These are phyloP conservation scores for Trichoderma gamsii DNA, from an alignment of 495 filamentous ascomycete genomes.

Conservation along the genomic window DNA sequence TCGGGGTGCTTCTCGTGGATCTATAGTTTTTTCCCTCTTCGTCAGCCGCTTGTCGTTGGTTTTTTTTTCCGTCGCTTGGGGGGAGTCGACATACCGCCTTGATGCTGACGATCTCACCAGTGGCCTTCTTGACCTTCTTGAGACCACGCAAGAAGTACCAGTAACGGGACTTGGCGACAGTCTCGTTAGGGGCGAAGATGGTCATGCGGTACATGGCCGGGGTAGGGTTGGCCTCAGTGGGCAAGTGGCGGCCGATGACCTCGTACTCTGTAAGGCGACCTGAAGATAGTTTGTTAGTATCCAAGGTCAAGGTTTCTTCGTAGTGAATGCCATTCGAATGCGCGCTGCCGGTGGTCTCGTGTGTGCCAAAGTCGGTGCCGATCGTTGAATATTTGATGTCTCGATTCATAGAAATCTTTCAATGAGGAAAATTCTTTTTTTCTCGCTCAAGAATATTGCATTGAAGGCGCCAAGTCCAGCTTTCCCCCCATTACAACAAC, in stretches of 20 bases:
- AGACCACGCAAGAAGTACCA: constrained; percentile 99
- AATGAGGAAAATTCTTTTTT: not conserved
- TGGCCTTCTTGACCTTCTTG: constrained; percentile 99
- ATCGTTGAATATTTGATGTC: not conserved
- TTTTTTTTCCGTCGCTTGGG: constrained; percentile 16
- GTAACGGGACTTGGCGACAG: constrained; percentile 98
- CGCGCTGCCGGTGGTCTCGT: not conserved
- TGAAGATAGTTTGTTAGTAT: constrained; percentile 30
- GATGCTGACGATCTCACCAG: constrained; percentile 95
- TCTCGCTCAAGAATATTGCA: not conserved
- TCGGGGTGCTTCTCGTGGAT: constrained; percentile 97
- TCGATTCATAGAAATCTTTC: not conserved
- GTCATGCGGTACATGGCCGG: constrained; percentile 99
- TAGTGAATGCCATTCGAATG: constrained; percentile 15
- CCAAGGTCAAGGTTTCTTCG: constrained; percentile 12
- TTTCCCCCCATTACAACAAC: no score
- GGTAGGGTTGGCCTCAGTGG: constrained; percentile 86
- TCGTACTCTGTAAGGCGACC: constrained; percentile 99
- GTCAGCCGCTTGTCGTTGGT: constrained; percentile 14
- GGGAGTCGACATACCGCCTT: constrained; percentile 70
- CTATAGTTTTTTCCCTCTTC: constrained; percentile 37
- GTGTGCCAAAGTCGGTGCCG: not conserved
- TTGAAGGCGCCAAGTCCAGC: not conserved
- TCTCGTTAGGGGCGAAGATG: constrained; percentile 95
- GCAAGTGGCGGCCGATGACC: constrained; percentile 98